Evolutionary conservation across 495 filamentous ascomycete genomes (phyloP).

Genomic region (Trichoderma gamsii): DNA sequence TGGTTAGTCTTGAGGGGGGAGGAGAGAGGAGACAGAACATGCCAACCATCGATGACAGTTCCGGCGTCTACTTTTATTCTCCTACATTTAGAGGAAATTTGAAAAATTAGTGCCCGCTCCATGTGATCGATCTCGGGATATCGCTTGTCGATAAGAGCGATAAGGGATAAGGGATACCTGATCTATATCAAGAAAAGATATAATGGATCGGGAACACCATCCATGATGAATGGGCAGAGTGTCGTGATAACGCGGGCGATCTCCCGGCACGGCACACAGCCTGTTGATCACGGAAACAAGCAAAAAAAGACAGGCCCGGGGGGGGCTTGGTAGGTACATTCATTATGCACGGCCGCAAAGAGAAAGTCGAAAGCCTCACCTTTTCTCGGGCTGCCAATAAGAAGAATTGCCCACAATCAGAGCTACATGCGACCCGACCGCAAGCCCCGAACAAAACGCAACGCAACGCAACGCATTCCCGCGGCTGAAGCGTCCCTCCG

Average conservation of each 20-base stretch:
- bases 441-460: too few species aligned
- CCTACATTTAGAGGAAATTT: background rate
- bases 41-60: background rate
- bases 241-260: background rate
- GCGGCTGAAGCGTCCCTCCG: background rate
- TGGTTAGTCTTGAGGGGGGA: background rate
- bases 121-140: background rate
- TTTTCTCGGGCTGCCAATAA: background rate
- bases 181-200: too few species aligned
- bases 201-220: background rate
- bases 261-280: background rate
- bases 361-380: background rate
- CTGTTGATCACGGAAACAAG: too few species aligned
- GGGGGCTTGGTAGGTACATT: too few species aligned
- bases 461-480: background rate
- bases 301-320: too few species aligned
- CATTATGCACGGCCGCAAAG: too few species aligned
- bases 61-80: background rate
- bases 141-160: constrained; percentile 12
- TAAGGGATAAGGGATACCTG: background rate
- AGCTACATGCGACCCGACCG: background rate
- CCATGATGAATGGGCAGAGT: background rate
- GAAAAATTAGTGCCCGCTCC: background rate
- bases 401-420: background rate
- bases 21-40: background rate